These are phyloP conservation scores for Verticillium dahliae DNA, from an alignment of 2,329 filamentous ascomycete species.

Conservation along the genomic window DNA sequence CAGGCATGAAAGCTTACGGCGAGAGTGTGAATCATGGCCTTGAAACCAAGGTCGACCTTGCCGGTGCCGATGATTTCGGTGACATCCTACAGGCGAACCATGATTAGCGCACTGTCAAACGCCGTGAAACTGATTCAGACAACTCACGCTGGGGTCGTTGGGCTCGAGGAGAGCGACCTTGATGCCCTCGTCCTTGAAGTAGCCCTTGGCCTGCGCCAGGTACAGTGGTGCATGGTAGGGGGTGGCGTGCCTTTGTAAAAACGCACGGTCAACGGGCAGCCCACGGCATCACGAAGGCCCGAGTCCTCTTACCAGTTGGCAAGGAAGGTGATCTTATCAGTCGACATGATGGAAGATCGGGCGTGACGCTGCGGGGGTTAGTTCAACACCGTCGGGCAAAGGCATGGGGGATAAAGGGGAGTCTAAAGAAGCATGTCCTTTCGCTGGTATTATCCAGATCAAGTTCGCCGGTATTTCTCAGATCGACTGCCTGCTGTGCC, in stretches of 20 bases:
- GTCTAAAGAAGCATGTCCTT: slow-evolving; percentile 73
- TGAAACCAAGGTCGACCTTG: slow-evolving; percentile 74
- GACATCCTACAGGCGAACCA: slow-evolving; percentile 49
- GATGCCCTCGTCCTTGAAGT: slow-evolving; percentile 68
- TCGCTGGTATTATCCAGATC: slow-evolving; percentile 84
- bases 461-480: slow-evolving; percentile 81
- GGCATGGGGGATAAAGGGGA: slow-evolving; percentile 22
- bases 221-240: slow-evolving; percentile 76
- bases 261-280: slow-evolving; percentile 3
- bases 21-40: slow-evolving; percentile 78
- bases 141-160: slow-evolving; percentile 62
- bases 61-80: slow-evolving; percentile 74
- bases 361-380: slow-evolving; percentile 39
- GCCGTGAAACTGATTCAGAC: not conserved
- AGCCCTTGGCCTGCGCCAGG: slow-evolving; percentile 69
- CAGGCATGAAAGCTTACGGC: slow-evolving; percentile 39
- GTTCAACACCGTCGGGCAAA: slow-evolving; percentile 25
- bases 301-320: slow-evolving; percentile 65
- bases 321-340: slow-evolving; percentile 79
- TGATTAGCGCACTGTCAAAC: too few relatives aligned
- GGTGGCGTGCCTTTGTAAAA: slow-evolving; percentile 61
- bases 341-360: slow-evolving; percentile 58
- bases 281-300: not conserved
- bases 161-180: slow-evolving; percentile 73
- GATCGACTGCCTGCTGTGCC: slow-evolving; percentile 32